These are phyloP conservation scores for Chrysanthemum makinoi DNA, from an alignment of 129 eudicot species.

Conservation along the genomic window DNA sequence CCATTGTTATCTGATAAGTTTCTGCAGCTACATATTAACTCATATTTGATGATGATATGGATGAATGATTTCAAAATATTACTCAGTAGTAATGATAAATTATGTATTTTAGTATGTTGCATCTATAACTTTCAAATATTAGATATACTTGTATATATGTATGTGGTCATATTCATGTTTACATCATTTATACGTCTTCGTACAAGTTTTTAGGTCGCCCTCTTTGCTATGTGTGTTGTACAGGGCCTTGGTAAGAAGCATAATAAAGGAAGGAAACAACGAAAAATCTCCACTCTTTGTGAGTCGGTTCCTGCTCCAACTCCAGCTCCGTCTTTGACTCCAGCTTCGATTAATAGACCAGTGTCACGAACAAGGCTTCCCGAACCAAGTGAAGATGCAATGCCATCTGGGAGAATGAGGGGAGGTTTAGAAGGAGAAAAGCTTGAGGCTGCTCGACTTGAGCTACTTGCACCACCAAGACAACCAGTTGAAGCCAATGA, in stretches of 20 bases:
- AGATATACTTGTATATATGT: not conserved
- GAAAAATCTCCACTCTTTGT: no score
- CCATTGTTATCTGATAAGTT: no score
- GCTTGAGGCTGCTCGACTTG: constrained; percentile 19
- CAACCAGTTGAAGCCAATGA: constrained; percentile 20
- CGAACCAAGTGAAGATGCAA: constrained; percentile 16
- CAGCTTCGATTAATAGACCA: not conserved
- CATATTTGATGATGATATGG: no score
- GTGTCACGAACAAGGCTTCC: not conserved
- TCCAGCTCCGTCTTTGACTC: not conserved
- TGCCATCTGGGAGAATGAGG: constrained; percentile 28
- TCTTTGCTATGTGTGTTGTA: constrained; percentile 1
- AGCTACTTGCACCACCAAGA: constrained; percentile 21
- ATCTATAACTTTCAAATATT: not conserved
- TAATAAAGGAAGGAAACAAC: no score
- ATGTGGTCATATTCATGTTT: not conserved
- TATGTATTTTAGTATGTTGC: not conserved
- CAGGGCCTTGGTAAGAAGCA: not conserved
- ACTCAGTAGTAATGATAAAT: no score
- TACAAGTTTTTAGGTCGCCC: not conserved
- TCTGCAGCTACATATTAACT: no score
- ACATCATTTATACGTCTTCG: no score
- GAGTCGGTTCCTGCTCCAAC: not conserved
- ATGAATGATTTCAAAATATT: no score
- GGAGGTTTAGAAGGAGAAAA: constrained; percentile 28